Base-by-base conservation (phyloP, 176 grass and related monocot genomes). In the Oryza glaberrima region DNA sequence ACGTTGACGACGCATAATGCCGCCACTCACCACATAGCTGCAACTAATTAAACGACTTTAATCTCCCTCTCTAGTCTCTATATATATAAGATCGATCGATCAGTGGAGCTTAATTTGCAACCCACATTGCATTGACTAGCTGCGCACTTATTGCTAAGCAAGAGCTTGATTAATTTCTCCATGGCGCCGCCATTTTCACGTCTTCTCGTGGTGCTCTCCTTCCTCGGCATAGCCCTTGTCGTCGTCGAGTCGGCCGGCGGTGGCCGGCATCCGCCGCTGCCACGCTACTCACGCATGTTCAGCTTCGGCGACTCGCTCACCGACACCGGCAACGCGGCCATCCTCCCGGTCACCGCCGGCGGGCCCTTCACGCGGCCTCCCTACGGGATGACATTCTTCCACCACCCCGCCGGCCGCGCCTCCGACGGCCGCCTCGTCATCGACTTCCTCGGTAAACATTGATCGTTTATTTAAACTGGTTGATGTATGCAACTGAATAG, bases 301-400 rank as follows among this genome's bases (percentile, higher is more conserved):
- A 65, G 75, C 75, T 86, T 86, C 49, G 76, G 83, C 6, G 75
- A 86, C 65, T 86, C 83, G 10, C 83, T 86, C 65, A 79, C 76
- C 9, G 76, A 79, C 75, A 79, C 83, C 23, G 75, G 83, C 5
- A 86, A 86, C 83, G 26, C 46, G 46, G 11, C 69, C 6, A 47
- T 13, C 32, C 46, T 79, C 3, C 20, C 66, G 13, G 67, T 16
- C 35, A 60, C 30, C 23, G n/a, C 11, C 4, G 41, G 25, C 2
- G 64, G 67, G 0, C 36, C 75, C 1, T 17, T n/a, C 22, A 78
- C 65, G 49, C 65, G 4, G 36, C 76, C 76, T 4, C 83, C 83
- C 1, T 86, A 85, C 47, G 75, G 83, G 9, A 51, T 72, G 66
- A 85, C 75, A 66, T 85, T 58, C 83, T 86, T 86, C 74, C 49